Conservation (phyloP, 345 rosid species). For the Salix udensis region DNA sequence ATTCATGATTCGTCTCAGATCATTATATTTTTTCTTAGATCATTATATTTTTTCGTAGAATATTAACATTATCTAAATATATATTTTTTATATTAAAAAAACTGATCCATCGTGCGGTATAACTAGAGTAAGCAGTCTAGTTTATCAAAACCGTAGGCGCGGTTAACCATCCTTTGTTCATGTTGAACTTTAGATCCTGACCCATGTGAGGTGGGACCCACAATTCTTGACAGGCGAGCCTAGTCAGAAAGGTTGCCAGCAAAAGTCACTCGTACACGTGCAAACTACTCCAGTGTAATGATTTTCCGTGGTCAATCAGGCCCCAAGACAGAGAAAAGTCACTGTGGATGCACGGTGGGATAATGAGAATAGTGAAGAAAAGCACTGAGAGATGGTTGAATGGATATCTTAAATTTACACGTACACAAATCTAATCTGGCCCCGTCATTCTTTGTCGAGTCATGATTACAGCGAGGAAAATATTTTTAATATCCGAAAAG, state of each 20-base stretch:
- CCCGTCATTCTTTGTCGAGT: not conserved
- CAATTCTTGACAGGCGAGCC: not conserved
- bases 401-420: not conserved
- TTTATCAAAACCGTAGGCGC: too few relatives aligned
- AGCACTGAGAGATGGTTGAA: too few relatives aligned
- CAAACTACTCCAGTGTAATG: conserved; percentile 7
- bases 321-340: not conserved
- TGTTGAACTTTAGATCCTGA: not conserved
- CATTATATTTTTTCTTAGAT: too few relatives aligned
- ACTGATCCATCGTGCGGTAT: too few relatives aligned
- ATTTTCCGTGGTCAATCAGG: not conserved
- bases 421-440: not conserved
- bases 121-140: too few relatives aligned
- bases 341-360: not conserved
- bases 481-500: not conserved
- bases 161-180: too few relatives aligned
- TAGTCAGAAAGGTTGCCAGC: conserved; percentile 9
- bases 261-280: conserved; percentile 19
- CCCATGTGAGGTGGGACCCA: not conserved
- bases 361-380: too few relatives aligned
- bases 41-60: too few relatives aligned
- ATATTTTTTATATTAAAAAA: too few relatives aligned
- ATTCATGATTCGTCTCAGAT: too few relatives aligned
- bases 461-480: not conserved
- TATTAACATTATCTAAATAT: too few relatives aligned